Evolutionary conservation across 257 asterid species (phyloP).

Genomic region (Osmanthus fragrans): DNA sequence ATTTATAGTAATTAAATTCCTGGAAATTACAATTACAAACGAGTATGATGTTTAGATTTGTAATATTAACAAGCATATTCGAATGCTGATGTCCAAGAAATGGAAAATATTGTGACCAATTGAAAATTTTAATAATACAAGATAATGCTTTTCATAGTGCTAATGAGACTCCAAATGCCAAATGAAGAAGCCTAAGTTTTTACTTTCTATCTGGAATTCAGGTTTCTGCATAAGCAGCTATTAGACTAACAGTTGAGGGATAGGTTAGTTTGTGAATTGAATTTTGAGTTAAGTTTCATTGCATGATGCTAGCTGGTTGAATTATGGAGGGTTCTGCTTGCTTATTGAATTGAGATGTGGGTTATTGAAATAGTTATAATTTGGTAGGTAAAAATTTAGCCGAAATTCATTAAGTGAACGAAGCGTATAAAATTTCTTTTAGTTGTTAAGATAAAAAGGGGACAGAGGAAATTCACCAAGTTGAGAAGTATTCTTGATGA

Average conservation of each 20-base stretch:
- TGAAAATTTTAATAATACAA: background rate
- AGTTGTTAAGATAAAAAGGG: conserved; percentile 16
- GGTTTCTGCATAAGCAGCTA: background rate
- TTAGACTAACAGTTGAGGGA: background rate
- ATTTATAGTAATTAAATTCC: background rate
- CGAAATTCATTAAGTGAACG: conserved; percentile 3
- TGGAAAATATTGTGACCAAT: background rate
- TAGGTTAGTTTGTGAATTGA: background rate
- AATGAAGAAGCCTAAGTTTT: background rate
- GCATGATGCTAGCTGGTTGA: conserved; percentile 3
- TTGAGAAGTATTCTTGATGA: conserved; percentile 37
- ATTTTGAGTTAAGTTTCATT: background rate
- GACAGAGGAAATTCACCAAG: conserved; percentile 37
- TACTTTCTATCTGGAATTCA: background rate
- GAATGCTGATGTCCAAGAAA: background rate
- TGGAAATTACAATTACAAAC: background rate
- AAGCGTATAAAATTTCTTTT: background rate
- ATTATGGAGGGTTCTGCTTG: background rate
- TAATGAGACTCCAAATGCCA: background rate
- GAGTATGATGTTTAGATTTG: background rate
- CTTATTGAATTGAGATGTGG: background rate
- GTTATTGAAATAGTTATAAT: conserved; percentile 5
- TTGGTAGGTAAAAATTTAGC: conserved; percentile 8
- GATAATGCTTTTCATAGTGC: background rate
- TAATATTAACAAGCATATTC: background rate